A percentile compares a stretch with the other conserved stretches of the same genome.
phyloP scores from a whole-genome alignment of 2,329 filamentous ascomycete genomes.

The Nannizziopsis arthrosporioides region DNA sequence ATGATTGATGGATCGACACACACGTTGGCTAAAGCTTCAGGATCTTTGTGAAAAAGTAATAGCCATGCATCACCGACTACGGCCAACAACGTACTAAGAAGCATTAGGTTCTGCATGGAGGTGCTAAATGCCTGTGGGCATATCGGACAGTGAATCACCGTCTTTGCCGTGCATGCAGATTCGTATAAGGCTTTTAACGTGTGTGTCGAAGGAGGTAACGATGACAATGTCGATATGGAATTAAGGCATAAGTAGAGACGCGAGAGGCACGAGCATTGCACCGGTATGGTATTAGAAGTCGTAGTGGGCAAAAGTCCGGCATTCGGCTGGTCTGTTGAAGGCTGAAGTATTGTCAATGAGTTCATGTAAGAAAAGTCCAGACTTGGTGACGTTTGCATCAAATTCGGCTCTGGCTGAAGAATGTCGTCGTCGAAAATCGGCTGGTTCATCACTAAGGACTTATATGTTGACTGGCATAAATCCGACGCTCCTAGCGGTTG shows the following conservation, averaged over 20 bases:
- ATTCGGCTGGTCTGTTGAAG: not conserved
- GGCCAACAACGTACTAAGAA: constrained; percentile 36
- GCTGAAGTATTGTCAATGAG: constrained; percentile 7
- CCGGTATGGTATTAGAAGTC: not conserved
- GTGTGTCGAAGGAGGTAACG: constrained; percentile 34
- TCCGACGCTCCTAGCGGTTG: constrained; percentile 19
- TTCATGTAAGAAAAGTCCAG: constrained; percentile 13
- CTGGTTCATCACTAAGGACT: constrained; percentile 13
- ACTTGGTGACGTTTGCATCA: constrained; percentile 3
- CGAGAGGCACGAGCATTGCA: constrained; percentile 31
- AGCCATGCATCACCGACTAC: constrained; percentile 36
- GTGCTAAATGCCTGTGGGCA: constrained; percentile 35
- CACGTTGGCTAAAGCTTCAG: constrained; percentile 28
- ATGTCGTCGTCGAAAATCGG: constrained; percentile 11
- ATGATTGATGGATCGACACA: constrained; percentile 25
- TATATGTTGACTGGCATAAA: constrained; percentile 23
- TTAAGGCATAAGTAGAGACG: constrained; percentile 36
- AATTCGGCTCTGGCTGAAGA: not conserved
- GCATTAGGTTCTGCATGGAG: constrained; percentile 37
- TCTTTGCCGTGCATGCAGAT: constrained; percentile 31
- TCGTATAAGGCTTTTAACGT: constrained; percentile 35
- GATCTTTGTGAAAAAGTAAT: constrained; percentile 27
- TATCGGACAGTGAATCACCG: constrained; percentile 32
- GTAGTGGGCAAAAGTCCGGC: not conserved
- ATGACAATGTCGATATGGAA: constrained; percentile 31